Evolutionary conservation across 108 stramenopile species (phyloP).

Genomic region (Cyclotella kingstonii): DNA sequence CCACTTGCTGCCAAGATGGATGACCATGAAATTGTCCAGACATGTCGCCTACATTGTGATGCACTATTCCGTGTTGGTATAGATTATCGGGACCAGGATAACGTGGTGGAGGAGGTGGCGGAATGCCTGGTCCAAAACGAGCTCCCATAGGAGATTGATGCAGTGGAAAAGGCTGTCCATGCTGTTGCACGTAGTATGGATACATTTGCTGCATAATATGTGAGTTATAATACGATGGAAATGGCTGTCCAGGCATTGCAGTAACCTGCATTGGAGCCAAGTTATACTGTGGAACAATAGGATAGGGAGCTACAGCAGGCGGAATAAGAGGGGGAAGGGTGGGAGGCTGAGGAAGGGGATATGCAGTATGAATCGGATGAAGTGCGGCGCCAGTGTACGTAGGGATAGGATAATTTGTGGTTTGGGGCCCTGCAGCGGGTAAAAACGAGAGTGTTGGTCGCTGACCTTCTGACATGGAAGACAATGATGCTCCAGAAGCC

Average conservation of each 20-base stretch:
- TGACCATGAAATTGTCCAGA: slow-evolving; percentile 12
- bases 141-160: slow-evolving; percentile 8
- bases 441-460: not conserved
- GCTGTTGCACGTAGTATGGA: slow-evolving; percentile 29
- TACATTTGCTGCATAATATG: slow-evolving; percentile 38
- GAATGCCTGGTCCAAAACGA: slow-evolving; percentile 21
- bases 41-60: slow-evolving; percentile 5
- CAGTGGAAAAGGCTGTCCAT: slow-evolving; percentile 18
- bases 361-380: slow-evolving; percentile 3
- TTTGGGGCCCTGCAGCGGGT: slow-evolving; percentile 1
- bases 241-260: slow-evolving; percentile 17
- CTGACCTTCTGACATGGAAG: slow-evolving; percentile 32
- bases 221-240: slow-evolving; percentile 40
- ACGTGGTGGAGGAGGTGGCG: slow-evolving; percentile 32
- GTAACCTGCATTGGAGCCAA: slow-evolving; percentile 14
- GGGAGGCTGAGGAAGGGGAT: slow-evolving; percentile 11
- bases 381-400: not conserved
- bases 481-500: slow-evolving; percentile 27
- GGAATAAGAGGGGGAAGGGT: slow-evolving; percentile 8
- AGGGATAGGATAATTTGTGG: slow-evolving; percentile 5
- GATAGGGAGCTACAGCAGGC: slow-evolving; percentile 6
- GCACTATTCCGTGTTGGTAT: slow-evolving; percentile 12
- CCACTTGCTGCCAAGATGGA: slow-evolving; percentile 2
- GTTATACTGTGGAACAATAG: slow-evolving; percentile 5
- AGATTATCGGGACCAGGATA: slow-evolving; percentile 15